Base-by-base conservation (phyloP, 1,284 basidiomycete species). In the Caloboletus inedulis region DNA sequence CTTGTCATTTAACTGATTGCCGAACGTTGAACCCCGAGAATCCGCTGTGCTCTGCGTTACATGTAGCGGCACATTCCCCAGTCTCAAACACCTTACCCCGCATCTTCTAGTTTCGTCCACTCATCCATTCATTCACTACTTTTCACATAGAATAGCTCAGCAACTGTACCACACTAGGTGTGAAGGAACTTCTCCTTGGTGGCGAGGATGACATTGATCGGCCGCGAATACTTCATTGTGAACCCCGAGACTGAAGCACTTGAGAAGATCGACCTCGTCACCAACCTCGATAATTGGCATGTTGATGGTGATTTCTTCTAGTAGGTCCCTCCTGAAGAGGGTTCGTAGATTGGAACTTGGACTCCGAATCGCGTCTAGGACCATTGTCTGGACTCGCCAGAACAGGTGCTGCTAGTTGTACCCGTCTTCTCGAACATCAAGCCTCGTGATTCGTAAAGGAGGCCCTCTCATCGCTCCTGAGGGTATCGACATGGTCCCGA, bases 351-450 rank as follows among this genome's bases (percentile, higher is more conserved):
- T 18, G 40, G 39, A 31, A 41, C n/a, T 7, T 23, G 21, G n/a
- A n/a, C n/a, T n/a, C n/a, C n/a, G 29, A 19, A 21, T 18, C 7
- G 4, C 55, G 2, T 34, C 18, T 10, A 53, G 41, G 34, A 37
- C 9, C 35, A 45, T 30, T 55, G 12, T 34, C 19, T 37, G 13
- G 34, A 43, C 27, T 39, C 37, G 13, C 49, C 37, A 7, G 37
- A 42, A 39, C 54, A 52, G 8, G 18, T 19, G 5, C 34, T 43
- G 3, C 33, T 39, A 9, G 51, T 48, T n/a, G 37, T 54, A n/a
- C 34, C 23, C 29, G n/a, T 39, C 12, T 46, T 53, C 29, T 54
- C 54, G 31, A 49, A 53, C 16, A 53, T 57, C 23, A 45, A 41
- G n/a, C 36, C 37, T 23, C 50, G 25, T 16, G 50, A 23, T 34